Percentiles rank a stretch among this genome's conserved stretches.
Evolutionary conservation across 352 stramenopile species (phyloP).

Genomic region (Globisporangium parvum): DNA sequence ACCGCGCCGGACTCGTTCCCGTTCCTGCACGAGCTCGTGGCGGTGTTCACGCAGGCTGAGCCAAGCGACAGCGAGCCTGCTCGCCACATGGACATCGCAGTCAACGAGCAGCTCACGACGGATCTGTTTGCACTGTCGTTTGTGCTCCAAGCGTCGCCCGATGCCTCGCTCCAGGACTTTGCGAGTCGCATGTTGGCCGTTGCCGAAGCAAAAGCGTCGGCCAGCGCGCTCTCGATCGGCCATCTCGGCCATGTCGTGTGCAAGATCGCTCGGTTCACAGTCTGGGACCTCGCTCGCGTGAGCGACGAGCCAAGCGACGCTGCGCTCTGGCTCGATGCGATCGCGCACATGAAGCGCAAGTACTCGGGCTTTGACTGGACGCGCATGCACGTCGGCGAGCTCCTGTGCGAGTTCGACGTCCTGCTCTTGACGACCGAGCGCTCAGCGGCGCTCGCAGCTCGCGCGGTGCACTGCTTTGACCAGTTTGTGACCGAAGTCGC

Average conservation of each 20-base stretch:
- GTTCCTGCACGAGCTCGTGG: slow-evolving; percentile 30
- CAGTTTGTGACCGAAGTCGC: slow-evolving; percentile 50
- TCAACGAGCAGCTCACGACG: slow-evolving; percentile 55
- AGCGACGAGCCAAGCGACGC: slow-evolving; percentile 20
- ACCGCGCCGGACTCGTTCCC: slow-evolving; percentile 12
- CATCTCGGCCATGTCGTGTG: slow-evolving; percentile 55
- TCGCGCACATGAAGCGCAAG: slow-evolving; percentile 60
- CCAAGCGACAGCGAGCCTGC: not conserved
- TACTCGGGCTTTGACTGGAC: slow-evolving; percentile 62
- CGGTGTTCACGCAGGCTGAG: not conserved
- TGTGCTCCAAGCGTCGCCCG: slow-evolving; percentile 26
- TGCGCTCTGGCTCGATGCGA: slow-evolving; percentile 36
- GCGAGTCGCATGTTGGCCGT: slow-evolving; percentile 36
- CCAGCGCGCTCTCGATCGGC: slow-evolving; percentile 33
- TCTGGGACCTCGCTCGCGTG: slow-evolving; percentile 42
- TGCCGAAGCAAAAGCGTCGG: slow-evolving; percentile 39
- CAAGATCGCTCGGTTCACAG: slow-evolving; percentile 62
- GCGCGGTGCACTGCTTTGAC: slow-evolving; percentile 58
- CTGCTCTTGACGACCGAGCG: slow-evolving; percentile 35
- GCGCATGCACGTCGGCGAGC: slow-evolving; percentile 50
- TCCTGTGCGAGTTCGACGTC: slow-evolving; percentile 57
- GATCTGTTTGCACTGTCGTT: slow-evolving; percentile 74
- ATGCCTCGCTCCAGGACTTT: slow-evolving; percentile 22
- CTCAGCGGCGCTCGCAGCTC: slow-evolving; percentile 38
- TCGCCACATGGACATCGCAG: slow-evolving; percentile 5